Base-by-base conservation (phyloP, 2,329 filamentous ascomycete species). In the Botrytis medusae region DNA sequence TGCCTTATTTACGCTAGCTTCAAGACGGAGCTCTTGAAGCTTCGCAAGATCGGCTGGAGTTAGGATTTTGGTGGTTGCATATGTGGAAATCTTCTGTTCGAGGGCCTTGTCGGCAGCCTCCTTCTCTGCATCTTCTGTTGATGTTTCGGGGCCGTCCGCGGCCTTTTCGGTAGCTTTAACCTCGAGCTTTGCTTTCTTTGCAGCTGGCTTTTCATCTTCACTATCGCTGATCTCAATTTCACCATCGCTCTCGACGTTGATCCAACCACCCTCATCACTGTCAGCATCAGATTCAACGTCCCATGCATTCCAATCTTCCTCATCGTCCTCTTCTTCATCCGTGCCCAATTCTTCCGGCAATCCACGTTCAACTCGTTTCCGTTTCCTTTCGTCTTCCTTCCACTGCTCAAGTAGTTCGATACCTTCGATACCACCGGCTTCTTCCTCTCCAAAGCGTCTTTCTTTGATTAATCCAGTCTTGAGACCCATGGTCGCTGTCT, bases 1-100 rank as follows among this genome's bases (percentile, higher is more conserved):
- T 67, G 85, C 86, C 75, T 92, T 91, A 76, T 92, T 89, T 64
- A 98, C 84, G 51, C 89, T 88, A 32, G 93, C 90, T 61, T 92
- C 86, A 68, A 92, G 86, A 64, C 93, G 93, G 37, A 99, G 90
- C 83, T 98, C 95, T 75, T 93, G 90, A 32, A 99, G 91, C 82
- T 98, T 98, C 77, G 93, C 91, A n/a, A 98, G 88, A 83, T 99
- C 96, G 20, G 96, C 96, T 0, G 96, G 96, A 0, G 96, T 99
- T 75, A 99, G 90, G 77, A 99, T 97, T 67, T 93, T 92, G 2
- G 93, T 97, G 0, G 93, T 97, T n/a, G 95, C 95, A 61, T 98
- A 89, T 79, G 90, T 94, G 20, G 91, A 90, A 77, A 90, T 87
- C 75, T 85, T 84, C 72, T 85, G 74, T 65, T 79, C 79, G 62